These are phyloP conservation scores for Thozetella sp. DNA, from an alignment of 495 filamentous ascomycete species.

Conservation along the genomic window DNA sequence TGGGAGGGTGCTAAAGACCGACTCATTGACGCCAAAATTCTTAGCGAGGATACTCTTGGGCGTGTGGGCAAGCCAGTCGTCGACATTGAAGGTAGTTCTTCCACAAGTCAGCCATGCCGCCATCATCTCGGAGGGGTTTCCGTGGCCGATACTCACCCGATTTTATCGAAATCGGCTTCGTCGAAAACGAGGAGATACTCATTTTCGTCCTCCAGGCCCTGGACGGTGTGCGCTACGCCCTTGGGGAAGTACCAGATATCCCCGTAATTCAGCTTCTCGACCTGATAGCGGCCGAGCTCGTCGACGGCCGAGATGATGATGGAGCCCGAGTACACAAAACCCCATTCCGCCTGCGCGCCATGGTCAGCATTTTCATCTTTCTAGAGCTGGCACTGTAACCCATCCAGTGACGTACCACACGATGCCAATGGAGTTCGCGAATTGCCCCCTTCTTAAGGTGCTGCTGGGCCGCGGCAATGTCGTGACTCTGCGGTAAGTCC, in stretches of 20 bases:
- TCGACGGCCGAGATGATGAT: constrained; percentile 61
- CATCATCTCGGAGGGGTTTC: neutral
- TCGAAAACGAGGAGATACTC: constrained; percentile 70
- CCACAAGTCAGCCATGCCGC: neutral
- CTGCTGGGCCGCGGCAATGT: constrained; percentile 65
- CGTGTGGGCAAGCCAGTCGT: constrained; percentile 66
- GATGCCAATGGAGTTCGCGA: constrained; percentile 69
- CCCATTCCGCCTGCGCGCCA: constrained; percentile 61
- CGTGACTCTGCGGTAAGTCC: constrained; percentile 59
- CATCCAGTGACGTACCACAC: constrained; percentile 44
- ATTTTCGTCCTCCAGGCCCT: constrained; percentile 60
- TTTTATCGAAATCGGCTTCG: constrained; percentile 55
- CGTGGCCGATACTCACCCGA: constrained; percentile 26
- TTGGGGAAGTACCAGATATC: constrained; percentile 74
- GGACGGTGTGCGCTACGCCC: constrained; percentile 61
- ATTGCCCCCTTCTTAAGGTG: constrained; percentile 65
- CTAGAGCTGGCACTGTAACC: neutral
- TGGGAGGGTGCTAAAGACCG: constrained; percentile 59
- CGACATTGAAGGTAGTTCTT: constrained; percentile 64
- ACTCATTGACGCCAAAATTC: constrained; percentile 61
- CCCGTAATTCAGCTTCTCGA: constrained; percentile 55
- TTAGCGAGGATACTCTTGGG: constrained; percentile 62
- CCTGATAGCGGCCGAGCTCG: constrained; percentile 56
- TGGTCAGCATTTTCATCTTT: constrained; percentile 6
- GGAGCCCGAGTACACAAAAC: constrained; percentile 59